Evolutionary conservation across 2,329 filamentous ascomycete species (phyloP), one percentile per base, ranked within the genome.

Genomic region (Colletotrichum brevisporum): DNA sequence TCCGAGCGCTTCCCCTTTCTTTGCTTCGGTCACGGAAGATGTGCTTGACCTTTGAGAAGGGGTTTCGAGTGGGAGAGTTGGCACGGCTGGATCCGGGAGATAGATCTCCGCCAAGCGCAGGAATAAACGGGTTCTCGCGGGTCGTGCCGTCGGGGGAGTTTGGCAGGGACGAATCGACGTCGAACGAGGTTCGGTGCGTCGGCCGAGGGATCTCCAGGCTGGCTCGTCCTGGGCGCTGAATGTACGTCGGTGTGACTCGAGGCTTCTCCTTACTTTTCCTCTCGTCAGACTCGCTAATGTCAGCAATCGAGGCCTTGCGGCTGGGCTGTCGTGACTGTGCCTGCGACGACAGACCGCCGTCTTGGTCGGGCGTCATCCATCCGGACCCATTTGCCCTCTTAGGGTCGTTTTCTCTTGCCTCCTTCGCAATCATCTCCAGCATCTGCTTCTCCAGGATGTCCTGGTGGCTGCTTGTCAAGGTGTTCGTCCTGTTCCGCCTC

Each of bases 31-130:
- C 87, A 5, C 85, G 84, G 68, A 89, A 86, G 16, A 87, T 87
- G 66, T 82, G 83, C 75, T 85, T 88, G 63, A 89, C 85, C 73
- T 85, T 88, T 31, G 80, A 80, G 67, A 90, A 81, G 0, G 88
- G 86, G 62, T 89, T 91, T 59, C 90, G 86, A 0, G 83, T 81
- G 36, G 92, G 91, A 6, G 92, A 94, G 2, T 83, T 83, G 2
- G 88, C 84, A 26, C 91, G 87, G 74, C 90, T 94, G 8, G 83
- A 84, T 4, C 85, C 82, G 2, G 90, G 87, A 4, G 91, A 92
- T 9, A 92, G 77, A 65, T 92, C 90, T 71, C 88, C 85, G 24
- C 87, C 86, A 69, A 91, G 87, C 13, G 85, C 86, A 4, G 89
- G 88, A 59, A 91, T 85, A 39, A 87, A 83, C 73, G 82, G 73